Evolutionary conservation across 2,329 filamentous ascomycete species (phyloP).

Genomic region (Byssothecium circinans): DNA sequence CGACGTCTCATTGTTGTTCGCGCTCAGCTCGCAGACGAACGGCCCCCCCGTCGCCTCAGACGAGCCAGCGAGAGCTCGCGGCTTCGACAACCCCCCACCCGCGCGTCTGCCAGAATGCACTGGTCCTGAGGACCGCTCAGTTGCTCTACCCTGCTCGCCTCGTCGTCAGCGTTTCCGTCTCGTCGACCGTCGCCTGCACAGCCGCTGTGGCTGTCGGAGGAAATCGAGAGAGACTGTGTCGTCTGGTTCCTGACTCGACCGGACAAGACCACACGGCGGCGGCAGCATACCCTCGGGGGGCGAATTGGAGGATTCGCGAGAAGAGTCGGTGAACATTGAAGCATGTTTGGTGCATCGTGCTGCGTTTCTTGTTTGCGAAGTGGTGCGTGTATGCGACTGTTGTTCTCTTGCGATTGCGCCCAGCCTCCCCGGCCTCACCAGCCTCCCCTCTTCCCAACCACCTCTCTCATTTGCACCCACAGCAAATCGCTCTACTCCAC

Average conservation of each 20-base stretch:
- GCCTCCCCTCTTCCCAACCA: constrained; percentile 23
- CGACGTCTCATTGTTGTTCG: neutral
- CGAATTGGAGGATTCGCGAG: constrained; percentile 10
- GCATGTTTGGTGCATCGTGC: constrained; percentile 19
- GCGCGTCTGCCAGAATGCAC: constrained; percentile 8
- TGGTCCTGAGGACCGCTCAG: constrained; percentile 7
- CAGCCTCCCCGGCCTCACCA: constrained; percentile 22
- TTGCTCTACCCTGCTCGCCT: constrained; percentile 4
- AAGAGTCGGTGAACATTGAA: constrained; percentile 11
- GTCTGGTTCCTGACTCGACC: constrained; percentile 6
- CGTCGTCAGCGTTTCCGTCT: constrained; percentile 2
- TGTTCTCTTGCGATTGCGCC: constrained; percentile 8
- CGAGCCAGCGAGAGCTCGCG: neutral
- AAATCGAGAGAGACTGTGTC: constrained; percentile 8
- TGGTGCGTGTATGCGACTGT: constrained; percentile 5
- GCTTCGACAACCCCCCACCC: neutral
- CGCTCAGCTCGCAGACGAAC: neutral
- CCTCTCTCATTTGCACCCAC: constrained; percentile 4
- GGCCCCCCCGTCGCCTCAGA: neutral
- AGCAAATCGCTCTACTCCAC: constrained; percentile 16
- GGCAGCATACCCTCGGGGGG: constrained; percentile 3
- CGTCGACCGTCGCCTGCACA: constrained; percentile 6
- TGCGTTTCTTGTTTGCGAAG: constrained; percentile 17
- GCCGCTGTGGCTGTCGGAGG: constrained; percentile 11
- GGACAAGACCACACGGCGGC: constrained; percentile 6